Conservation (phyloP, 495 filamentous ascomycete species). For the Xylaria curta region DNA sequence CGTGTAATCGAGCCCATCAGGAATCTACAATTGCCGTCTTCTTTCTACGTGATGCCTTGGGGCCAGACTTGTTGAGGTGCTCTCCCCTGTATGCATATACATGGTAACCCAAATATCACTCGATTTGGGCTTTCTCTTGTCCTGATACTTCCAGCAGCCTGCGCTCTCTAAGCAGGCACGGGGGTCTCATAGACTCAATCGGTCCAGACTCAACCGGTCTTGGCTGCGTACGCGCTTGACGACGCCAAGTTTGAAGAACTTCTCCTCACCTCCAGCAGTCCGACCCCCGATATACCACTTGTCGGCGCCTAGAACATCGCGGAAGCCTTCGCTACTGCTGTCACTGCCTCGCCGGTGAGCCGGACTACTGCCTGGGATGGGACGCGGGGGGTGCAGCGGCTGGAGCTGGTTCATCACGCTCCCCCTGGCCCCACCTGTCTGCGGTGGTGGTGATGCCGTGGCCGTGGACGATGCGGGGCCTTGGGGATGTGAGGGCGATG, state of each 20-base stretch:
- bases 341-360: slow-evolving; percentile 72
- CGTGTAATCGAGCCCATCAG: background rate
- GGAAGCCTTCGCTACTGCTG: slow-evolving; percentile 77
- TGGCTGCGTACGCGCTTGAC: slow-evolving; percentile 61
- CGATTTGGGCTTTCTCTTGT: background rate
- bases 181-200: slow-evolving; percentile 58
- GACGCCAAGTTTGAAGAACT: slow-evolving; percentile 76
- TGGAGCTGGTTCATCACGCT: slow-evolving; percentile 48
- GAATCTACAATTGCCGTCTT: background rate
- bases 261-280: slow-evolving; percentile 84
- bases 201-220: slow-evolving; percentile 62
- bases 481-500: slow-evolving; percentile 30
- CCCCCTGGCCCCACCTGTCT: slow-evolving; percentile 31
- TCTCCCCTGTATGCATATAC: background rate
- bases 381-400: slow-evolving; percentile 52
- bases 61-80: background rate
- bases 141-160: background rate
- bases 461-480: slow-evolving; percentile 36
- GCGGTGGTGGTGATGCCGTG: slow-evolving; percentile 43
- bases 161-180: background rate
- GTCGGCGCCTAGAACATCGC: slow-evolving; percentile 76
- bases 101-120: background rate
- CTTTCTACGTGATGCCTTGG: background rate
- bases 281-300: slow-evolving; percentile 87
- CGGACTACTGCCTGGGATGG: slow-evolving; percentile 36